Conservation (phyloP, 805 yeast species). For the Candida boidinii region DNA sequence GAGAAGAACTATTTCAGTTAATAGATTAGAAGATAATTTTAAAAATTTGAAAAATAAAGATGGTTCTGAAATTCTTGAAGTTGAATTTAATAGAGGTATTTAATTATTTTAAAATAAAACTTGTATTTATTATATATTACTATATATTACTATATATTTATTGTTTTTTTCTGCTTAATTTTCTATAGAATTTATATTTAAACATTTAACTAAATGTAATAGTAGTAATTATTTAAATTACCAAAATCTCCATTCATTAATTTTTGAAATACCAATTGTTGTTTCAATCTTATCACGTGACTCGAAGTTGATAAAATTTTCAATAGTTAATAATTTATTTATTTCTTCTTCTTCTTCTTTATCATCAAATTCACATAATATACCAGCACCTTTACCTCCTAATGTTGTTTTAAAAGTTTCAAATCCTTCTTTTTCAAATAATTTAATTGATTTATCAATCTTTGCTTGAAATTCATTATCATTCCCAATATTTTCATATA, state of each 20-base stretch:
- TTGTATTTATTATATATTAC: not conserved
- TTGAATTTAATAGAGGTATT: conserved; percentile 92
- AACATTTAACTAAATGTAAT: not conserved
- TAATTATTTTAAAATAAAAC: conserved; percentile 24
- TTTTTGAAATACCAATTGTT: conserved; percentile 33
- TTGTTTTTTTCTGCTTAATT: no score
- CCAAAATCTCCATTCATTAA: conserved; percentile 56
- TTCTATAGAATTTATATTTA: not conserved
- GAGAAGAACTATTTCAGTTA: conserved; percentile 52
- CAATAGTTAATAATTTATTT: conserved; percentile 16
- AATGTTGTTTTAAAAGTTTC: conserved; percentile 71
- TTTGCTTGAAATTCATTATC: conserved; percentile 20
- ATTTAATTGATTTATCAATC: conserved; percentile 26
- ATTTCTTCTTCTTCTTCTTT: conserved; percentile 2
- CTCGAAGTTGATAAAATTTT: no score
- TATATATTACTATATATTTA: no score
- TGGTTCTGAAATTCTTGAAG: conserved; percentile 49
- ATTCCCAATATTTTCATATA: no score
- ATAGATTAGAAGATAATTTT: conserved; percentile 58
- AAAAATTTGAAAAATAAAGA: conserved; percentile 48
- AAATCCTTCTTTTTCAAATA: conserved; percentile 42
- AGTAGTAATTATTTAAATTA: conserved; percentile 16
- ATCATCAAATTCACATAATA: conserved; percentile 19
- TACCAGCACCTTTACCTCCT: conserved; percentile 88
- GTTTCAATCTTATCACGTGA: conserved; percentile 43